Evolutionary conservation across 345 rosid genomes (phyloP), one percentile per base, ranked within the genome.

Genomic region (Raphanus sativus): DNA sequence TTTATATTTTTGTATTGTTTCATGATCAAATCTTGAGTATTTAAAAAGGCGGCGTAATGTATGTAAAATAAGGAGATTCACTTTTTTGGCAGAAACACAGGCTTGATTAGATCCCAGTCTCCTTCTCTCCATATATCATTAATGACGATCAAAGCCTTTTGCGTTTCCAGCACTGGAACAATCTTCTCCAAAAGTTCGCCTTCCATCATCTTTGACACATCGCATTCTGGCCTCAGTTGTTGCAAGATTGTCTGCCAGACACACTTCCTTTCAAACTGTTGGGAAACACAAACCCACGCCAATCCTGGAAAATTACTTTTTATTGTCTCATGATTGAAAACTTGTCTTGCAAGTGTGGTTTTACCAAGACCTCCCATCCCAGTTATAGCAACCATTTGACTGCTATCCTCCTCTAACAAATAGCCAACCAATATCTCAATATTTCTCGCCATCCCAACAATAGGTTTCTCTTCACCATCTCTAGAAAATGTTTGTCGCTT

Each of bases 371-470:
- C 38, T 1, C 38, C 38, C 45, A 38, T 38, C 3, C 45, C 45
- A 2, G 4, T 38, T 38, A 38, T 38, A 9, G 45, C 0, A 30
- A 86, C 77, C 13, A 81, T 76, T 24, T 61, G 63, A 36, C 0
- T 64, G 1, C 34, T 64, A 0, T 21, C 67, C 4, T 29, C 68
- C 6, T 0, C 65, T 6, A 70, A 55, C 62, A 86, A 59, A 36
- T 72, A 11, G 3, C 69, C 54, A 54, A 84, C 83, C 58, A 86
- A 6, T 2, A 2, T 15, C 1, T 40, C 13, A 40, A 40, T 1
- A 40, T 10, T 40, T 40, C 4, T 10, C 48, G 9, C 48, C 13
- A 40, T 0, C 48, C 48, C 48, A 6, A 40, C 48, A 9, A 40
- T 0, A 40, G 0, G 48, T 0, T 40, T n/a, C n/a, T n/a, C 48